Percentiles rank a stretch among this genome's conserved stretches.
Evolutionary conservation across 805 yeast genomes (phyloP).

Genomic region (Metschnikowia proteae): DNA sequence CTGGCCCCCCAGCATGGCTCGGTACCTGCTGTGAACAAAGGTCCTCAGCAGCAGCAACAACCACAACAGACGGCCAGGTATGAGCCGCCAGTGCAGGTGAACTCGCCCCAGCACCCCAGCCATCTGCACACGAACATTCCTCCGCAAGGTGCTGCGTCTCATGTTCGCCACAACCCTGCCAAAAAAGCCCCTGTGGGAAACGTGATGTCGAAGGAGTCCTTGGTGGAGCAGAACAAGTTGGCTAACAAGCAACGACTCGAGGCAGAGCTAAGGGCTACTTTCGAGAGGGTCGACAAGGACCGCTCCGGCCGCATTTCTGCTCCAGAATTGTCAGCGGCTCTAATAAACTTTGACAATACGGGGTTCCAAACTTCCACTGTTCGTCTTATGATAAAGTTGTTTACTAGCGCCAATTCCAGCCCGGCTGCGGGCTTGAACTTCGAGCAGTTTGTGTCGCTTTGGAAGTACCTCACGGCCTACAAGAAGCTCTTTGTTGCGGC

Average conservation of each 20-base stretch:
- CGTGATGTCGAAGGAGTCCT: slow-evolving; percentile 22
- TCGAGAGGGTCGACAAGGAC: slow-evolving; percentile 53
- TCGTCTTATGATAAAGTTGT: slow-evolving; percentile 57
- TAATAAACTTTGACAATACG: slow-evolving; percentile 62
- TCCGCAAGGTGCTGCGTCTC: neutral
- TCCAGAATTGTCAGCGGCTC: slow-evolving; percentile 53
- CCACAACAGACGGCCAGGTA: slow-evolving; percentile 1
- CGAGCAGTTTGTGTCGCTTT: slow-evolving; percentile 61
- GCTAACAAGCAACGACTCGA: slow-evolving; percentile 43
- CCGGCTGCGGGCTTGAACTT: slow-evolving; percentile 35
- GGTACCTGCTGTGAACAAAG: slow-evolving; percentile 1
- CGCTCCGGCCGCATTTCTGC: slow-evolving; percentile 53
- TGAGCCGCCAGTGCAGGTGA: slow-evolving; percentile 2
- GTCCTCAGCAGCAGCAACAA: slow-evolving; percentile 6
- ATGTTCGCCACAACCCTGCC: slow-evolving; percentile 7
- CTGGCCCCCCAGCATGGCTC: slow-evolving; percentile 6
- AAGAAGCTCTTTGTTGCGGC: slow-evolving; percentile 58
- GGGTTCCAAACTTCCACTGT: slow-evolving; percentile 59
- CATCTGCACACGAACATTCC: slow-evolving; percentile 2
- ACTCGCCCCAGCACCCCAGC: slow-evolving; percentile 2
- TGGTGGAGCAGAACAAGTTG: slow-evolving; percentile 14
- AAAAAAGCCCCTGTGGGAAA: slow-evolving; percentile 16
- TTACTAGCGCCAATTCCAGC: slow-evolving; percentile 36
- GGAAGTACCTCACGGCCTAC: slow-evolving; percentile 69
- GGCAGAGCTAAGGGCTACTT: slow-evolving; percentile 45